Conservation (phyloP, 106 monocot genomes). For the Dioscorea dumetorum region DNA sequence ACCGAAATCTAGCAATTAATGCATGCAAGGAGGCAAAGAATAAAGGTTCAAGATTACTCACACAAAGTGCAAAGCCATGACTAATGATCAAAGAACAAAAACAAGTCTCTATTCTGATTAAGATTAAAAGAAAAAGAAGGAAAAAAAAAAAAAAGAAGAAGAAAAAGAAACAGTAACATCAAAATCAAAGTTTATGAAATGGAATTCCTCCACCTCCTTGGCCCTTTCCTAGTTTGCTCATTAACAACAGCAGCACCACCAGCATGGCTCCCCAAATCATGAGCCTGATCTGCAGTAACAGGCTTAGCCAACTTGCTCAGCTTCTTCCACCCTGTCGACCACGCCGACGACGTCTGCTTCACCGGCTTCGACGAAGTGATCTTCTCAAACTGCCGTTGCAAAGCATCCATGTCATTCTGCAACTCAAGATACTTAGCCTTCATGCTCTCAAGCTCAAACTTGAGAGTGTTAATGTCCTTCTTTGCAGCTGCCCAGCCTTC, state of each 20-base stretch:
- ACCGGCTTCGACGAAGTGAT: conserved; percentile 15
- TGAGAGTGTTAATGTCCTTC: conserved; percentile 91
- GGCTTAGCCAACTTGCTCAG: conserved; percentile 63
- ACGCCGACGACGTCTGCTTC: conserved; percentile 34
- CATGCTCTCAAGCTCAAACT: conserved; percentile 88
- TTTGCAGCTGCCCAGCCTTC: conserved; percentile 88
- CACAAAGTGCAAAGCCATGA: too few species aligned
- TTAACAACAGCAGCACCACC: not conserved
- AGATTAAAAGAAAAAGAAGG: too few species aligned
- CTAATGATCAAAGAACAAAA: too few species aligned
- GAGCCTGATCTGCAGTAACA: conserved; percentile 12
- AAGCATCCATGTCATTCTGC: conserved; percentile 74
- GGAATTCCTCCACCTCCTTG: conserved; percentile 93
- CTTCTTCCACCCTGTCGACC: conserved; percentile 81
- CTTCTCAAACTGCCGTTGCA: conserved; percentile 82
- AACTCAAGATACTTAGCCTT: conserved; percentile 90
- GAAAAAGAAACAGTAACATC: too few species aligned
- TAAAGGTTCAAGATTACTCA: too few species aligned
- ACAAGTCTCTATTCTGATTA: too few species aligned
- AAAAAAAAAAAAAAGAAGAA: too few species aligned
- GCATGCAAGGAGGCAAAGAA: too few species aligned
- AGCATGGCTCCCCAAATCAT: conserved; percentile 13
- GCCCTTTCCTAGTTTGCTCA: conserved; percentile 34
- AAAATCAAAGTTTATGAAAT: conserved; percentile 33
- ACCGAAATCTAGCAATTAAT: too few species aligned